Evolutionary conservation across 2,329 filamentous ascomycete genomes (phyloP), one percentile per base, ranked within the genome.

Genomic region (Colletotrichum endophyticum): DNA sequence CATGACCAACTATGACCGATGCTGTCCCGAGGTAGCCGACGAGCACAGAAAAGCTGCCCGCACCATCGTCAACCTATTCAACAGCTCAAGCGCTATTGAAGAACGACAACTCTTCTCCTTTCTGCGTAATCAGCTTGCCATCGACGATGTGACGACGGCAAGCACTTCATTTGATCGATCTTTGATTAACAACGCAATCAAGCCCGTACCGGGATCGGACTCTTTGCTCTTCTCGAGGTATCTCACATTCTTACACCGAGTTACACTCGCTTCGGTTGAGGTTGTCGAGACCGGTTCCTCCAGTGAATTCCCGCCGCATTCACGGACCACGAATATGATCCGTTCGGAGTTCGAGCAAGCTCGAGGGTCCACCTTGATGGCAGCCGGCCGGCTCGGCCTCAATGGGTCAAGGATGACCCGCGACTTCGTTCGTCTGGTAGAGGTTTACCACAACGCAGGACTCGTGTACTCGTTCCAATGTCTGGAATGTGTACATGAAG

Each of bases 51-150:
- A 77, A 57, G 82, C 82, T 7, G 82, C 82, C 1, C 73, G 82
- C 22, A 82, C 79, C 1, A 79, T 83, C 3, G 79, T 82, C 27
- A 82, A 82, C 30, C 77, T 83, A 8, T 83, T 83, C 68, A 77
- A 77, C 7, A 16, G 27, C 15, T 66, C 63, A 15, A 28, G 27
- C 9, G 16, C 39, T 22, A 73, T 77, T 12, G 77, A 72, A 34
- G 78, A 73, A 36, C 77, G 80, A 13, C 68, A 78, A 13, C 75
- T 82, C 22, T 81, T 83, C 62, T 79, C 78, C 9, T 83, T 83
- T 69, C 62, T 83, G 8, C 78, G 81, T 9, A 82, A 82, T 61
- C 81, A 83, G 56, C 77, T 83, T 5, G 77, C 80, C 4, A 79
- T 83, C 7, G 78, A 83, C 36, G 82, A 83, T 32, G 78, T 83